Conservation (phyloP, 805 yeast species). For the Cyberlindnera mississippiensis region DNA sequence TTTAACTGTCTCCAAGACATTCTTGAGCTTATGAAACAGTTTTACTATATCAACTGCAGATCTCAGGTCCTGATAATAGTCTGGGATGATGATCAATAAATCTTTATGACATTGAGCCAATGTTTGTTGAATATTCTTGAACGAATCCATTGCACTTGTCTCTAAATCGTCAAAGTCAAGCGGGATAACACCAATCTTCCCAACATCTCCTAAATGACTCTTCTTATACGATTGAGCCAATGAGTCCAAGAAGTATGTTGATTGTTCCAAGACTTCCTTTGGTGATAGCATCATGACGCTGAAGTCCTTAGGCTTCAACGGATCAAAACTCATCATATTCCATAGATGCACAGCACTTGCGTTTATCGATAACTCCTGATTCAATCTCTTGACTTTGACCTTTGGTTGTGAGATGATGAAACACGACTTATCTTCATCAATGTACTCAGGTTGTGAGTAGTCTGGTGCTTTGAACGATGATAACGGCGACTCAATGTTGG, state of each 20-base stretch:
- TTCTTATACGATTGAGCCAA: slow-evolving; percentile 43
- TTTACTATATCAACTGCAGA: slow-evolving; percentile 46
- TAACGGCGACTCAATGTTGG: slow-evolving; percentile 20
- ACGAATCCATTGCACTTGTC: too few species aligned
- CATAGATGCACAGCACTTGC: slow-evolving; percentile 48
- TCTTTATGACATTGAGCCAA: slow-evolving; percentile 13
- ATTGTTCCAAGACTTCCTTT: slow-evolving; percentile 28
- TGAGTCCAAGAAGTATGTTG: slow-evolving; percentile 35
- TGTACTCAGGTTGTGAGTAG: slow-evolving; percentile 3
- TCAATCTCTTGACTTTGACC: slow-evolving; percentile 33
- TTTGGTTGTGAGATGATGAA: slow-evolving; percentile 36
- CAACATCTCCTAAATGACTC: slow-evolving; percentile 43
- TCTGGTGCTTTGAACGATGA: slow-evolving; percentile 16
- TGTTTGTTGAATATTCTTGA: slow-evolving; percentile 1
- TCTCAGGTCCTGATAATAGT: slow-evolving; percentile 27
- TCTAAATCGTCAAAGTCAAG: slow-evolving; percentile 3
- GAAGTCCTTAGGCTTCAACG: slow-evolving; percentile 47
- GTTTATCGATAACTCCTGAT: slow-evolving; percentile 41
- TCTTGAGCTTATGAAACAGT: slow-evolving; percentile 45
- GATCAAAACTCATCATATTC: slow-evolving; percentile 56
- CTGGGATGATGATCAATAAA: slow-evolving; percentile 18
- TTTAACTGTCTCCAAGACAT: slow-evolving; percentile 23
- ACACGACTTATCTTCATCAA: slow-evolving; percentile 14
- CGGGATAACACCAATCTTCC: slow-evolving; percentile 11
- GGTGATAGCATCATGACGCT: slow-evolving; percentile 45